Evolutionary conservation across 2,329 filamentous ascomycete species (phyloP).

Genomic region (Xylariaceae sp.): DNA sequence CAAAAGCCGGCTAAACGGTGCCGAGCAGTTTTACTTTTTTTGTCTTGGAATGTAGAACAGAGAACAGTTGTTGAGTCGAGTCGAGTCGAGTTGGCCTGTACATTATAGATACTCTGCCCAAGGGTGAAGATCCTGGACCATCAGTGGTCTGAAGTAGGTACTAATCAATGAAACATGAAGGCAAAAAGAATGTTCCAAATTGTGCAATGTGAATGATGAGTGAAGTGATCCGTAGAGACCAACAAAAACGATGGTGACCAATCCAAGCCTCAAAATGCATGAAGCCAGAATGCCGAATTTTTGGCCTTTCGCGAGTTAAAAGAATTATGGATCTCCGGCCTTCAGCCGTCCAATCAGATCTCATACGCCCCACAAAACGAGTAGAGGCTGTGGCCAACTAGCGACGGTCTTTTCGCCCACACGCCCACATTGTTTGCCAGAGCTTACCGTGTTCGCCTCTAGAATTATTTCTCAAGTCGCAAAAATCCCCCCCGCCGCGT

Average conservation of each 20-base stretch:
- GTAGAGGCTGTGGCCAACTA: neutral
- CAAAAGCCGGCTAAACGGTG: constrained; percentile 1
- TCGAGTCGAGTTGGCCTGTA: neutral
- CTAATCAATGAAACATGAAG: neutral
- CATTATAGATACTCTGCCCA: neutral
- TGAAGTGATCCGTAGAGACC: too few species aligned
- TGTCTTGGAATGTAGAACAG: neutral
- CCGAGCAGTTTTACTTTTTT: neutral
- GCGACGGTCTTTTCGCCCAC: neutral
- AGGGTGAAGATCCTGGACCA: neutral
- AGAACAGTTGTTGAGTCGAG: neutral
- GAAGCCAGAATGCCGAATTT: neutral
- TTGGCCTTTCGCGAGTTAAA: neutral
- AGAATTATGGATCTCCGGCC: neutral
- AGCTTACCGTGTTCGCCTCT: constrained; percentile 5
- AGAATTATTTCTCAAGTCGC: constrained; percentile 27
- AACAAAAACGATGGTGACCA: too few species aligned
- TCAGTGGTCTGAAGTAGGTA: neutral
- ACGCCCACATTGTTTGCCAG: neutral
- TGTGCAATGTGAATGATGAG: neutral
- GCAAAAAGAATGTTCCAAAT: neutral
- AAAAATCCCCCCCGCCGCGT: constrained; percentile 22
- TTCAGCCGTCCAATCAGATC: neutral
- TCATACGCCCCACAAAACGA: constrained; percentile 20
- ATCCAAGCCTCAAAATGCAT: neutral